Base-by-base conservation (phyloP, 805 yeast genomes). In the Saturnispora serradocipensis region DNA sequence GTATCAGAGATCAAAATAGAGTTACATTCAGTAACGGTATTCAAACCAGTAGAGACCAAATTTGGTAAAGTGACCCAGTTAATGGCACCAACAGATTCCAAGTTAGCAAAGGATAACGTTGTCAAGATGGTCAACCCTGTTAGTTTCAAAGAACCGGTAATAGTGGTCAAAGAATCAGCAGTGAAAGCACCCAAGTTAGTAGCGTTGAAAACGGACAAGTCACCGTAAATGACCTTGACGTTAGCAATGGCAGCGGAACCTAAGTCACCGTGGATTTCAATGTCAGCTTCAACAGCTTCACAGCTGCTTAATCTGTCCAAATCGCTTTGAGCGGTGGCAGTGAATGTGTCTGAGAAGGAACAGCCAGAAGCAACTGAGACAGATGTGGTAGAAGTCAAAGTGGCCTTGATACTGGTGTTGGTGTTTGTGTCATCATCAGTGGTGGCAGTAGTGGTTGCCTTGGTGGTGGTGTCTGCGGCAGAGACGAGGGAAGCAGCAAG, bases 21-120 rank as follows among this genome's bases (percentile, higher is more conserved):
- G 66, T 80, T 78, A 65, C 95, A 90, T 61, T 82, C 75, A 62
- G 86, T 76, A 64, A 93, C 79, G 70, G 86, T 86, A 64, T 75
- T 69, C 70, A 91, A 86, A 70, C 84, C 81, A 60, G 89, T 78
- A 51, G 70, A 64, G 59, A 73, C 70, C 65, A 91, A 81, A 60
- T 89, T 91, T 66, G 97, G 97, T 68, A 93, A 78, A 60, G 97
- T 88, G 64, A 80, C 77, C 74, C 86, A 82, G 69, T 75, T 71
- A 64, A 93, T 79, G 52, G 88, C 71, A 66, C 95, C 96, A 59
- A 89, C 95, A 58, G 86, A 77, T 67, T 82, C 75, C 67, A 91
- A 80, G 61, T 77, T 73, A 58, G 96, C 96, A 68, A 90, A 79
- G 62, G 84, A 77, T 53, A 91, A 75, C 53, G 81, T 70, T 59